These are phyloP conservation scores for Colletotrichum sp. DNA, from an alignment of 2,329 filamentous ascomycete species.

Conservation along the genomic window DNA sequence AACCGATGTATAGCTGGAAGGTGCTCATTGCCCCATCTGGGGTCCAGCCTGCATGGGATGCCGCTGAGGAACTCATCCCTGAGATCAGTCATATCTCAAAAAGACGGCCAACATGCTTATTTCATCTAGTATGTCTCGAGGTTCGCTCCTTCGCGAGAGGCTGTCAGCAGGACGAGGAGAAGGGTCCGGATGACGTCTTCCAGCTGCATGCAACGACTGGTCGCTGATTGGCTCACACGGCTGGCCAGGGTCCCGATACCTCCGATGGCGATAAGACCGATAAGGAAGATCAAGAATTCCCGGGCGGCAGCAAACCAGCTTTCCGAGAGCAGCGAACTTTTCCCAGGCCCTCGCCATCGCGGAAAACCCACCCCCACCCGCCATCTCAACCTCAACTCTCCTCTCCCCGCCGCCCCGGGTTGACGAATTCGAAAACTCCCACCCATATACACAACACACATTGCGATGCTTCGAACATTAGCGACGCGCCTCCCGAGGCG, in stretches of 20 bases:
- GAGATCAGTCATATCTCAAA: neutral
- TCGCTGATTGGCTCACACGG: neutral
- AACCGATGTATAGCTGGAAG: neutral
- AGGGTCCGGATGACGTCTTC: constrained; percentile 13
- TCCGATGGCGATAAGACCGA: constrained; percentile 13
- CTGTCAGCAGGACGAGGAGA: neutral
- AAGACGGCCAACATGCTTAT: neutral
- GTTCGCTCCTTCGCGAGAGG: neutral
- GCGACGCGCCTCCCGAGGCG: constrained; percentile 21
- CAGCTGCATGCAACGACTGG: neutral
- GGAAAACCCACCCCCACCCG: neutral
- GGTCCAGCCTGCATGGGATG: neutral
- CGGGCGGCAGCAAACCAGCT: neutral
- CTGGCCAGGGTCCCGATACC: neutral
- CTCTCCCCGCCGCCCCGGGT: neutral
- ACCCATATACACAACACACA: neutral
- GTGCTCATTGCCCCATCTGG: neutral
- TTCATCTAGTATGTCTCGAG: neutral
- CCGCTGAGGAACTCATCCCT: neutral
- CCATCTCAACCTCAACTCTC: neutral
- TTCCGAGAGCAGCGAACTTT: constrained; percentile 12
- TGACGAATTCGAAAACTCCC: neutral
- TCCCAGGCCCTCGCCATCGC: neutral
- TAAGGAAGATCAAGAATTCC: constrained; percentile 2
- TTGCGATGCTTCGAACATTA: constrained; percentile 21